Conservation (phyloP, 805 yeast species). For the Saturnispora zaruensis region DNA sequence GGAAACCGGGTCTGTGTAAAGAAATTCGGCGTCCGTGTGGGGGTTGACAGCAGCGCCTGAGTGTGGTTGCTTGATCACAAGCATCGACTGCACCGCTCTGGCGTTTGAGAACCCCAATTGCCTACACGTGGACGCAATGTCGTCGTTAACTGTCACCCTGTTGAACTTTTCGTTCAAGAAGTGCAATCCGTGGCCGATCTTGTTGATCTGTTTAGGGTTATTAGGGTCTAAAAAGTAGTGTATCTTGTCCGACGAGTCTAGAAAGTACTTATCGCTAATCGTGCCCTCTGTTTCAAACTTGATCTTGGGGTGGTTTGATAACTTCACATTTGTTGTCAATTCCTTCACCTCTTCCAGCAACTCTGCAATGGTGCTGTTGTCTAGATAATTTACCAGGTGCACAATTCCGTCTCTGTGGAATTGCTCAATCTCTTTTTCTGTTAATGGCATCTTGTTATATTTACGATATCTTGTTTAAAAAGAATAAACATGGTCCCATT, state of each 20-base stretch:
- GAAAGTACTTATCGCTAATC: slow-evolving; percentile 65
- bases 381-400: slow-evolving; percentile 48
- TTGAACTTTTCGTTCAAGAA: slow-evolving; percentile 42
- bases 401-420: slow-evolving; percentile 55
- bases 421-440: slow-evolving; percentile 39
- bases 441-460: slow-evolving; percentile 26
- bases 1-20: slow-evolving; percentile 60
- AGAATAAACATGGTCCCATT: background rate
- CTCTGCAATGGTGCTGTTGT: slow-evolving; percentile 30
- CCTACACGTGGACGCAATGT: slow-evolving; percentile 42
- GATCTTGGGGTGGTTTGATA: slow-evolving; percentile 56
- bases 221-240: slow-evolving; percentile 64
- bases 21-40: slow-evolving; percentile 68
- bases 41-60: slow-evolving; percentile 68
- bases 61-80: slow-evolving; percentile 70
- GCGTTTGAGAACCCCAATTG: slow-evolving; percentile 54
- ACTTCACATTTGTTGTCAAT: slow-evolving; percentile 42
- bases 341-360: slow-evolving; percentile 37
- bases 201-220: slow-evolving; percentile 54
- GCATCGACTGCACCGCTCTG: slow-evolving; percentile 68
- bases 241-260: slow-evolving; percentile 60
- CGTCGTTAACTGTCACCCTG: slow-evolving; percentile 41
- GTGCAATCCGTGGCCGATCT: slow-evolving; percentile 75
- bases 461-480: background rate
- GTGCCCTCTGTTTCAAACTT: slow-evolving; percentile 53